phyloP scores from a whole-genome alignment of 2,329 filamentous ascomycete genomes.

The Apiospora arundinis region DNA sequence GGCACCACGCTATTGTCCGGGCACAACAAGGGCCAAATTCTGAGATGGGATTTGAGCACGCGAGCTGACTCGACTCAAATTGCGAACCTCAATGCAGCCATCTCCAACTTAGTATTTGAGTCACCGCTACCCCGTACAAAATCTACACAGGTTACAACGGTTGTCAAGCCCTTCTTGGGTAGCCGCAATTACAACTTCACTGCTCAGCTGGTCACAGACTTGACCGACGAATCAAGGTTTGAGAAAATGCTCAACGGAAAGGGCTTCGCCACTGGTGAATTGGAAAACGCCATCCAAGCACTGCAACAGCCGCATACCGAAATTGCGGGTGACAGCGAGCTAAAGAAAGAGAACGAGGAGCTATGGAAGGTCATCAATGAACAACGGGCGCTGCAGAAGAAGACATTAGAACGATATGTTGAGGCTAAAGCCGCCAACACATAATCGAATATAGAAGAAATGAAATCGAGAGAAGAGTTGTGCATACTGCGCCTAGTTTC shows the following conservation, averaged over 20 bases:
- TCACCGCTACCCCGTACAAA: conserved; percentile 61
- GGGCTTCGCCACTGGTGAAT: conserved; percentile 53
- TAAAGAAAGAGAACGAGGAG: conserved; percentile 50
- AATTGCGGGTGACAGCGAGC: conserved; percentile 39
- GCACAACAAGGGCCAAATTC: conserved; percentile 78
- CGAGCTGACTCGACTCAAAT: conserved; percentile 71
- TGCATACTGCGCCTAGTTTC: conserved; percentile 8
- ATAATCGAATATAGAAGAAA: conserved; percentile 23
- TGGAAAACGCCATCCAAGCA: conserved; percentile 58
- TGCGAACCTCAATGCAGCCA: conserved; percentile 76
- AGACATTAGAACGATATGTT: conserved; percentile 41
- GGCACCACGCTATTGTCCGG: conserved; percentile 81
- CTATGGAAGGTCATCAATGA: conserved; percentile 53
- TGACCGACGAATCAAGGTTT: conserved; percentile 50
- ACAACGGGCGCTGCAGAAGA: conserved; percentile 50
- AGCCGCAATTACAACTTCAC: conserved; percentile 70
- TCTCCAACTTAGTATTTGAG: conserved; percentile 82
- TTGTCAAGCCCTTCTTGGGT: conserved; percentile 82
- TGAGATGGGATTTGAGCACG: conserved; percentile 80
- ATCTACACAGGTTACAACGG: conserved; percentile 58
- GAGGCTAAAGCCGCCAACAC: conserved; percentile 36
- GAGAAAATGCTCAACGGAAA: conserved; percentile 51
- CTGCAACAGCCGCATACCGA: conserved; percentile 46
- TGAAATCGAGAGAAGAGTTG: conserved; percentile 14
- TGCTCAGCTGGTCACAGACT: conserved; percentile 62